These are phyloP conservation scores for Vitellaria paradoxa DNA, from an alignment of 179 eudicot genomes.

Conservation along the genomic window DNA sequence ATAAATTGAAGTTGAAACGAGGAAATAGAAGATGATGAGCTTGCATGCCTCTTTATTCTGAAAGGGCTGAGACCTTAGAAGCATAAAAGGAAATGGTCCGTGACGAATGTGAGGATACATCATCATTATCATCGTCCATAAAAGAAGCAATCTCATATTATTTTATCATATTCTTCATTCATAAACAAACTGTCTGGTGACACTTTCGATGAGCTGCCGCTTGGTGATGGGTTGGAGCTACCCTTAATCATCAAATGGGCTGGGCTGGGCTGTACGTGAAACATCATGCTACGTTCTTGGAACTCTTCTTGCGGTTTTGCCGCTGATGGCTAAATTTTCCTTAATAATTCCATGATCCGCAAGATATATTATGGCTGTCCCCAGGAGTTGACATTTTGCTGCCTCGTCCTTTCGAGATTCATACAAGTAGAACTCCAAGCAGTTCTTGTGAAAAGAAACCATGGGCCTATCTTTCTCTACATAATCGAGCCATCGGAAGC, in stretches of 20 bases:
- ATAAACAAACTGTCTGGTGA: constrained; percentile 34
- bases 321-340: constrained; percentile 43
- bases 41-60: too few species aligned
- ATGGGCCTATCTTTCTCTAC: constrained; percentile 33
- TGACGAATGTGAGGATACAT: constrained; percentile 44
- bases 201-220: constrained; percentile 26
- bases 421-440: constrained; percentile 69
- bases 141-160: constrained; percentile 51
- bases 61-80: too few species aligned
- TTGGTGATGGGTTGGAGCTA: constrained; percentile 28
- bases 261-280: too few species aligned
- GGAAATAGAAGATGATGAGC: too few species aligned
- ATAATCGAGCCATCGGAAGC: constrained; percentile 50
- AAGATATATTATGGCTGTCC: constrained; percentile 61
- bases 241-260: constrained; percentile 54
- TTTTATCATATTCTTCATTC: constrained; percentile 53
- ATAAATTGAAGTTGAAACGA: too few species aligned
- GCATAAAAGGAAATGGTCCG: constrained; percentile 24
- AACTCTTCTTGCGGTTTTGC: constrained; percentile 58
- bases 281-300: constrained; percentile 41
- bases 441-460: constrained; percentile 69
- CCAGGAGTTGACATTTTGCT: constrained; percentile 65
- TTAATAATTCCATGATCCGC: constrained; percentile 72
- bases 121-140: constrained; percentile 61
- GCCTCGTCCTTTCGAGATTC: constrained; percentile 73